phyloP scores from a whole-genome alignment of 306 rosid genomes.

The Begonia loranthoides region DNA sequence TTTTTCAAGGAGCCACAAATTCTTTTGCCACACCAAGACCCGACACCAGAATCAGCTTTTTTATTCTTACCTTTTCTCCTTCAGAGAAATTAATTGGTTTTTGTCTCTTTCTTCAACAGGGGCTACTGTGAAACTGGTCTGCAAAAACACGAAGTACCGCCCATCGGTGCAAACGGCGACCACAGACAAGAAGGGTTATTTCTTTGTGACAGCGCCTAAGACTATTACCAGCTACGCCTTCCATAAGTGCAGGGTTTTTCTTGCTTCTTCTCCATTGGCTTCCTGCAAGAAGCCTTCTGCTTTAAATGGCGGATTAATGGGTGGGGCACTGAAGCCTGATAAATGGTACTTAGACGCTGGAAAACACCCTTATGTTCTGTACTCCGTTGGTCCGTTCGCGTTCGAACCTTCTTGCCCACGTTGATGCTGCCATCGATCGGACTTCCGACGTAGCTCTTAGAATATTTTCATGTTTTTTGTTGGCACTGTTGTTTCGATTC shows the following conservation, averaged over 20 bases:
- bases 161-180: constrained; percentile 11
- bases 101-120: neutral
- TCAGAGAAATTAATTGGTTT: too few relatives aligned
- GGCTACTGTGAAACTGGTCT: constrained; percentile 3
- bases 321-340: constrained; percentile 33
- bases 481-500: neutral
- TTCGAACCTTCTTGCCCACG: constrained; percentile 55
- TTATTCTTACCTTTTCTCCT: too few relatives aligned
- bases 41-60: too few relatives aligned
- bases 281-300: constrained; percentile 31
- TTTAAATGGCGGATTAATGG: constrained; percentile 45
- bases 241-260: constrained; percentile 48
- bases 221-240: constrained; percentile 47
- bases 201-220: constrained; percentile 48
- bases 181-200: constrained; percentile 69
- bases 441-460: neutral
- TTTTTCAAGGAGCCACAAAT: too few relatives aligned
- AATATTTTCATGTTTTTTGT: too few relatives aligned
- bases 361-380: constrained; percentile 41
- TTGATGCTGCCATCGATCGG: neutral
- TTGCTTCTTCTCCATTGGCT: constrained; percentile 33
- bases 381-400: constrained; percentile 64
- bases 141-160: constrained; percentile 49
- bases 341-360: constrained; percentile 22
- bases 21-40: too few relatives aligned